A percentile compares a stretch with the other conserved stretches of the same genome.
Evolutionary conservation across 192 early-diverging fungal species (phyloP).

Genomic region (Coemansia sp.): DNA sequence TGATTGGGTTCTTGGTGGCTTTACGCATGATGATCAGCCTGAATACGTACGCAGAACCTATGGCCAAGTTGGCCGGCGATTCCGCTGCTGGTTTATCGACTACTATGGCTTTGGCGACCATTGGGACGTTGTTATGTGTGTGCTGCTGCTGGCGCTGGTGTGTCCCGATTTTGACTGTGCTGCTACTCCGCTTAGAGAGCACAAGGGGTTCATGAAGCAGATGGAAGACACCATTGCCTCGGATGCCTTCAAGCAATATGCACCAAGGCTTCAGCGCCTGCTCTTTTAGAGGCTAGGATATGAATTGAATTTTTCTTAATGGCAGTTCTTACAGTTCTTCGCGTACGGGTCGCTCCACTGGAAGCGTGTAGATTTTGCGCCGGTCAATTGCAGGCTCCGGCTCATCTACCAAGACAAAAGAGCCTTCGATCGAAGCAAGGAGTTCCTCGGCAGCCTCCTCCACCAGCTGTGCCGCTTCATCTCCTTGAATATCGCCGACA

Average conservation of each 20-base stretch:
- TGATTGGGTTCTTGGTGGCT: neutral
- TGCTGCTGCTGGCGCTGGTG: neutral
- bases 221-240: neutral
- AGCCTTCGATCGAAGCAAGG: neutral
- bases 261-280: neutral
- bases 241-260: neutral
- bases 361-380: slow-evolving; percentile 9
- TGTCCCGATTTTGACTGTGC: neutral
- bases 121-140: neutral
- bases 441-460: neutral
- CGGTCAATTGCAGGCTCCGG: neutral
- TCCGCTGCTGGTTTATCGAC: neutral
- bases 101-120: neutral
- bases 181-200: neutral
- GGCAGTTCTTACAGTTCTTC: slow-evolving; percentile 9
- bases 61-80: neutral
- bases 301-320: neutral
- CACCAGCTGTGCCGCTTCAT: neutral
- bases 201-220: neutral
- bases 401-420: neutral
- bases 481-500: neutral
- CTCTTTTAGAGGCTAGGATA: neutral
- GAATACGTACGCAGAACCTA: neutral
- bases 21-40: neutral
- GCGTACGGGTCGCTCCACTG: slow-evolving; percentile 14